Evolutionary conservation across 352 stramenopile genomes (phyloP), one percentile per base, ranked within the genome.

Genomic region (Phytophthora meadii): DNA sequence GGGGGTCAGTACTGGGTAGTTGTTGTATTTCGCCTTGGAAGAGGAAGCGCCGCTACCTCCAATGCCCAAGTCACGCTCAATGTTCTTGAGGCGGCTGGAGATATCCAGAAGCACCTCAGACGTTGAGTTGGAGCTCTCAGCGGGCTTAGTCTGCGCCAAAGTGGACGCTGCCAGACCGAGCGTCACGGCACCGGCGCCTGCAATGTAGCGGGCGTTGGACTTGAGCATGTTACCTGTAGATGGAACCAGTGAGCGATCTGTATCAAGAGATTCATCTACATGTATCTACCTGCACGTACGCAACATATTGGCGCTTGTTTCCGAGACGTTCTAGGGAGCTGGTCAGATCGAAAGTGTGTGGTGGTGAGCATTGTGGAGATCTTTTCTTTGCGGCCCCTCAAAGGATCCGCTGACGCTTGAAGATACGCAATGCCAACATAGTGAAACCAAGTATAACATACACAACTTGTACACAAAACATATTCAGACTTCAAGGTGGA

Each of bases 1-100:
- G 28, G 73, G 75, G 14, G 83, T 92, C 39, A 96, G 87, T 54
- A 92, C 72, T 4, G 89, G 88, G 70, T 87, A 97, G 64, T 87
- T 84, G 65, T 87, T 70, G 68, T 87, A 84, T 65, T 77, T 81
- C 61, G 61, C 3, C 54, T 57, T 70, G 41, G 55, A 53, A 12
- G 48, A 19, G 22, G 46, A 25, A 1, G 44, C 44, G 10, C 50
- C 27, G 40, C 22, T 24, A 7, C 65, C 64, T 34, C 63, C 69
- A 70, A 91, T 79, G 19, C 82, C 82, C 48, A 91, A 61, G 54
- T 91, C 82, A 45, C 73, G 70, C 66, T 92, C 74, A 46, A 92
- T 92, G 60, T 79, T 75, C 37, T 73, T 79, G 41, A 91, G 69
- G 41, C 82, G 82, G 25, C 78, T 61, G 36, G 82, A 84, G 47